Evolutionary conservation across 1,139 yeast species (phyloP).

Genomic region (Candida tunisiensis): DNA sequence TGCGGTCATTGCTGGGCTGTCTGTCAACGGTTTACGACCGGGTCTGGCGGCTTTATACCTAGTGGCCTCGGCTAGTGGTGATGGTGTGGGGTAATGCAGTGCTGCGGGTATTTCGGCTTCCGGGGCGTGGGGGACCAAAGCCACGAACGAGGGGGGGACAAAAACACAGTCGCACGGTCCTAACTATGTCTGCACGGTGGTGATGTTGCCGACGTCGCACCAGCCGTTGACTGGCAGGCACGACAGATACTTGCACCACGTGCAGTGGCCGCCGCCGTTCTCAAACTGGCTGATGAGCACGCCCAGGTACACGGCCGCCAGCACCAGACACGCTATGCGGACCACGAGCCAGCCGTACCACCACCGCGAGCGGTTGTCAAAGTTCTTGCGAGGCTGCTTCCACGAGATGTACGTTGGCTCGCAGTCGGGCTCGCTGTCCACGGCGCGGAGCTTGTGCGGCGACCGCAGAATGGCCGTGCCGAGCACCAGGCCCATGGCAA

Average conservation of each 20-base stretch:
- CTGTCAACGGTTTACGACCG: background rate
- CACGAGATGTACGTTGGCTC: conserved; percentile 8
- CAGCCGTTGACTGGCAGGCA: conserved; percentile 60
- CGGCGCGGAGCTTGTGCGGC: conserved; percentile 27
- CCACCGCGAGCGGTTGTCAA: conserved; percentile 21
- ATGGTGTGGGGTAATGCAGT: no score
- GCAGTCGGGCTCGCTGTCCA: conserved; percentile 6
- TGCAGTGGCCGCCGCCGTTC: conserved; percentile 31
- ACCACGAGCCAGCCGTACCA: conserved; percentile 36
- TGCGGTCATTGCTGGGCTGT: conserved; percentile 1
- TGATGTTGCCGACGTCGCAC: conserved; percentile 43
- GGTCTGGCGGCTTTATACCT: background rate
- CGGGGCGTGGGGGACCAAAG: no score
- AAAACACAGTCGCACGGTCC: no score
- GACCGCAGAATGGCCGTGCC: conserved; percentile 40
- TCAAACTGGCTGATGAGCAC: conserved; percentile 33
- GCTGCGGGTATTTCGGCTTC: no score
- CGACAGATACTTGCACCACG: conserved; percentile 60
- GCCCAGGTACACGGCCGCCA: conserved; percentile 35
- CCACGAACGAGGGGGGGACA: background rate
- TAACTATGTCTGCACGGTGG: background rate
- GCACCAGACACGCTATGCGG: conserved; percentile 29
- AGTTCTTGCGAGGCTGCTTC: conserved; percentile 8
- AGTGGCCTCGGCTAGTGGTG: no score
- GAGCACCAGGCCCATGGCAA: conserved; percentile 40